These are phyloP conservation scores for Schwanniomyces etchellsii DNA, from an alignment of 1,139 yeast species.

Conservation along the genomic window DNA sequence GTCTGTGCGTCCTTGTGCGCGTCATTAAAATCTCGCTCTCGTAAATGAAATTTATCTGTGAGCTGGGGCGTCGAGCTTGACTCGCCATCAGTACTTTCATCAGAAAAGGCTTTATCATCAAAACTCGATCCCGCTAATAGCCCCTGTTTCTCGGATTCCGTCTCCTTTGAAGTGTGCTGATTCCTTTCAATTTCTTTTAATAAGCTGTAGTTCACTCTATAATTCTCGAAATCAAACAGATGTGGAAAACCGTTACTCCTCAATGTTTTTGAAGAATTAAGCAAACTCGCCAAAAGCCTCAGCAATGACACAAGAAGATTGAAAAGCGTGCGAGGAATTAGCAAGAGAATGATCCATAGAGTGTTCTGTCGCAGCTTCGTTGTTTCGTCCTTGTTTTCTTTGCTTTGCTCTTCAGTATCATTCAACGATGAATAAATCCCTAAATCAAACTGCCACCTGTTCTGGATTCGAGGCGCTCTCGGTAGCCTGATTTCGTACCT, in stretches of 20 bases:
- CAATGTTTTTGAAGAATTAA: slow-evolving; percentile 2
- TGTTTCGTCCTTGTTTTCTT: slow-evolving; percentile 1
- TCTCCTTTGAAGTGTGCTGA: background rate
- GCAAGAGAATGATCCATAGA: slow-evolving; percentile 38
- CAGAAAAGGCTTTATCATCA: background rate
- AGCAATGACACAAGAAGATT: slow-evolving; percentile 29
- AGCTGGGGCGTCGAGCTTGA: slow-evolving; percentile 1
- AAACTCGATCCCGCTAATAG: background rate
- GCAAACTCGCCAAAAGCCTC: slow-evolving; percentile 17
- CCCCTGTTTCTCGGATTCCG: background rate
- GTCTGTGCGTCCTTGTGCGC: slow-evolving; percentile 35
- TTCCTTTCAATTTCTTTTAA: slow-evolving; percentile 6
- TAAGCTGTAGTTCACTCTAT: slow-evolving; percentile 11
- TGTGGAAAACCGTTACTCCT: slow-evolving; percentile 21
- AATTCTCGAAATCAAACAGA: slow-evolving; percentile 17
- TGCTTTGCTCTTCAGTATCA: slow-evolving; percentile 9
- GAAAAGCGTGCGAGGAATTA: slow-evolving; percentile 41
- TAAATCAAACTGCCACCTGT: slow-evolving; percentile 38
- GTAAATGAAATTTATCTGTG: slow-evolving; percentile 13
- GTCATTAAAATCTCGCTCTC: slow-evolving; percentile 33
- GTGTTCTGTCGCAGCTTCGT: slow-evolving; percentile 15
- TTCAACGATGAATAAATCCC: slow-evolving; percentile 39
- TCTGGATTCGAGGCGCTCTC: slow-evolving; percentile 35
- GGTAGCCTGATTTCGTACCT: slow-evolving; percentile 36
- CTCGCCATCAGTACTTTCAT: background rate